phyloP scores from a whole-genome alignment of 1,284 basidiomycete genomes.

The Fomes fomentarius region DNA sequence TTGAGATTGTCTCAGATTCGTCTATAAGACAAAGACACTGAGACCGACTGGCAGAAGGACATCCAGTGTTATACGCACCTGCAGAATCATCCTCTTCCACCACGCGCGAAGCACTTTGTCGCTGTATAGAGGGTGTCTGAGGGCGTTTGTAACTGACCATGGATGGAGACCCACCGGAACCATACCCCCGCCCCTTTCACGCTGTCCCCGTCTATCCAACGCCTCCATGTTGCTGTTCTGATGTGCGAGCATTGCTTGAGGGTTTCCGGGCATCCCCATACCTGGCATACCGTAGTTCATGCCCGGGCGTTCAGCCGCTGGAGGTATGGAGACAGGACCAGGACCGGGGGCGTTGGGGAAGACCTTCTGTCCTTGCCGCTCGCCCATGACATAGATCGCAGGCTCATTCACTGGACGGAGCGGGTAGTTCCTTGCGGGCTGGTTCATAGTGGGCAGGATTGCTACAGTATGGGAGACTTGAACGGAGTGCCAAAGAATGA shows the following conservation, averaged over 20 bases:
- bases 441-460: constrained; percentile 57
- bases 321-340: constrained; percentile 10
- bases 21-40: too few relatives aligned
- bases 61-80: too few relatives aligned
- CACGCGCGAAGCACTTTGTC: constrained; percentile 33
- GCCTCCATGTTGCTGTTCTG: constrained; percentile 73
- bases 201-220: constrained; percentile 59
- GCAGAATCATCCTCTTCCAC: constrained; percentile 73
- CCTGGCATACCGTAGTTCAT: constrained; percentile 10
- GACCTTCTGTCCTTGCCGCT: constrained; percentile 67
- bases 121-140: constrained; percentile 2
- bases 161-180: constrained; percentile 9
- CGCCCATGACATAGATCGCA: constrained; percentile 66
- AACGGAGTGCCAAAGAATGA: constrained; percentile 5
- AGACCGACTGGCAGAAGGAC: too few relatives aligned
- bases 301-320: constrained; percentile 12
- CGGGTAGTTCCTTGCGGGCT: constrained; percentile 70
- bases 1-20: constrained; percentile 71
- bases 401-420: constrained; percentile 67
- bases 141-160: not conserved
- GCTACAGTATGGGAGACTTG: constrained; percentile 39
- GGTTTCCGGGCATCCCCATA: constrained; percentile 33
- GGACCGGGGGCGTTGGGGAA: constrained; percentile 34
- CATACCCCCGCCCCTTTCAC: constrained; percentile 40
- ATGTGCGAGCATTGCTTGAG: constrained; percentile 69